Evolutionary conservation across 2,329 filamentous ascomycete genomes (phyloP).

Genomic region (Alternaria triticina): DNA sequence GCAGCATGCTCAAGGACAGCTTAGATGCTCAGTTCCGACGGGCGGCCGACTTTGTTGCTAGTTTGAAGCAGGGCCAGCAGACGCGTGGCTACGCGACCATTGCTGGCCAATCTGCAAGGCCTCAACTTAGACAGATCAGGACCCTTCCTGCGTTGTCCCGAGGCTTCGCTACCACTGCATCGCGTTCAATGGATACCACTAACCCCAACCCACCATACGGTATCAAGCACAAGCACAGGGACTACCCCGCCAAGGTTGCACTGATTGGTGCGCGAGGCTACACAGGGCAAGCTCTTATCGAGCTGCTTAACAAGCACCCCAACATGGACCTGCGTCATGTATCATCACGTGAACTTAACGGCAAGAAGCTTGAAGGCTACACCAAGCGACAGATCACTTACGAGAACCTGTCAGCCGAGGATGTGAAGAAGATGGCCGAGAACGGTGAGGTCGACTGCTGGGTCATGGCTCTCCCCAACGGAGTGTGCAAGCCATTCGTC

Average conservation of each 20-base stretch:
- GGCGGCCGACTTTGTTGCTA: conserved; percentile 73
- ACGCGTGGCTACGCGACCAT: conserved; percentile 68
- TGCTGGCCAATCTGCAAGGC: conserved; percentile 38
- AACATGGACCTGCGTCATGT: conserved; percentile 90
- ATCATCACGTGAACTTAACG: conserved; percentile 88
- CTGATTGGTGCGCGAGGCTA: conserved; percentile 93
- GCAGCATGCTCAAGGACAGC: conserved; percentile 88
- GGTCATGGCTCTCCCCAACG: conserved; percentile 97
- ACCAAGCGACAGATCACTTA: conserved; percentile 91
- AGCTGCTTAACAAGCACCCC: conserved; percentile 84
- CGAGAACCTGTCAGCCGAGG: conserved; percentile 86
- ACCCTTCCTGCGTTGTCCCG: conserved; percentile 51
- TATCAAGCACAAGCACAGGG: conserved; percentile 85
- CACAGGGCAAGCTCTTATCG: conserved; percentile 89
- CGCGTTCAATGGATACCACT: conserved; percentile 57
- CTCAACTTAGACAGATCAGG: conserved; percentile 24
- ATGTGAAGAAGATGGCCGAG: conserved; percentile 83
- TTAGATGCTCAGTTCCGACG: conserved; percentile 83
- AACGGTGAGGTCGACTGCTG: conserved; percentile 89
- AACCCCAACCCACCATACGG: conserved; percentile 92
- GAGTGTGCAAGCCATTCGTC: conserved; percentile 91
- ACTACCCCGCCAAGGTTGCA: conserved; percentile 77
- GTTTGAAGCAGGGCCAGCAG: conserved; percentile 66
- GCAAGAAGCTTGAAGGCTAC: conserved; percentile 87
- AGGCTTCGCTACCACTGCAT: conserved; percentile 62